These are phyloP conservation scores for Crotalaria pallida DNA, from an alignment of 306 rosid species.

Conservation along the genomic window DNA sequence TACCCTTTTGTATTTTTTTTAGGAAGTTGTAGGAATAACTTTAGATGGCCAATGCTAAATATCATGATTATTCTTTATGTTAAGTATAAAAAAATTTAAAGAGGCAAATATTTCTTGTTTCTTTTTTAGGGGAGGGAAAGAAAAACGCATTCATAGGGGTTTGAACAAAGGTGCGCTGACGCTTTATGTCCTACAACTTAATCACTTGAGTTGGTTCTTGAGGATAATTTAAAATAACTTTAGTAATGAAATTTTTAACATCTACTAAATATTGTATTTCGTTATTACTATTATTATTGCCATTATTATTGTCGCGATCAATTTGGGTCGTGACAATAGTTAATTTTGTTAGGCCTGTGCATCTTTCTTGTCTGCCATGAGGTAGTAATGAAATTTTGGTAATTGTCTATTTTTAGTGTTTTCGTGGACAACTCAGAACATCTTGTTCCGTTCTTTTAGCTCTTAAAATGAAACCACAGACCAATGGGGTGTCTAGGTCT, in stretches of 20 bases:
- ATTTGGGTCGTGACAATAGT: too few relatives aligned
- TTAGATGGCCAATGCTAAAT: not conserved
- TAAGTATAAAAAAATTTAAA: not conserved
- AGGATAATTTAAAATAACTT: too few relatives aligned
- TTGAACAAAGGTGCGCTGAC: too few relatives aligned
- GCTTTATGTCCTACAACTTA: too few relatives aligned
- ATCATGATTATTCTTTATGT: not conserved
- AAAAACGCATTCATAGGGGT: too few relatives aligned
- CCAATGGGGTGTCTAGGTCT: conserved; percentile 49
- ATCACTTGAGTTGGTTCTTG: too few relatives aligned
- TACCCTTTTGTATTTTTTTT: too few relatives aligned
- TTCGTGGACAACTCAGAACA: conserved; percentile 34
- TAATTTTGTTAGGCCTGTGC: not conserved
- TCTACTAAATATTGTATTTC: not conserved
- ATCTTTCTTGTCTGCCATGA: not conserved
- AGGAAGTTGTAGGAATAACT: too few relatives aligned
- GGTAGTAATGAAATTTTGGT: not conserved
- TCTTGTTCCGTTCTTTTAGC: conserved; percentile 19
- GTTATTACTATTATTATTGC: too few relatives aligned
- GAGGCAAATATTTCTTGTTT: too few relatives aligned
- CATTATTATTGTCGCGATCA: too few relatives aligned
- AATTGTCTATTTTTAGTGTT: conserved; percentile 33
- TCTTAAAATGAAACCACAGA: conserved; percentile 64
- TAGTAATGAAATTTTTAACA: not conserved
- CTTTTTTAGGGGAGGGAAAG: too few relatives aligned